Percentiles rank a stretch among this genome's conserved stretches.
These are phyloP conservation scores for Pestalotiopsis fici DNA, from an alignment of 2,329 filamentous ascomycete genomes.

Conservation along the genomic window DNA sequence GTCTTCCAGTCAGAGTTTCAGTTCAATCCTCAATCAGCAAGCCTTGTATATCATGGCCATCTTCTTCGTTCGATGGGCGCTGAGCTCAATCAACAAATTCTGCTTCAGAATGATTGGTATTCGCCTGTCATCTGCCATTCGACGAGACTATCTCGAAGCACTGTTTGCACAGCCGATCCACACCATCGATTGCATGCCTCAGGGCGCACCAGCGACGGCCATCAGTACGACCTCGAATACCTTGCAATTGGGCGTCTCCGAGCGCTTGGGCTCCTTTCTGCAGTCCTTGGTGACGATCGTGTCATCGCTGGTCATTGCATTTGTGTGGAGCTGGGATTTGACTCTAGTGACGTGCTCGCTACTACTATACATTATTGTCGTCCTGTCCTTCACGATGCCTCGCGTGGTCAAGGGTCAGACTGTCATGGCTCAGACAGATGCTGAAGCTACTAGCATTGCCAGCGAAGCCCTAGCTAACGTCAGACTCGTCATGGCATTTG, in stretches of 20 bases:
- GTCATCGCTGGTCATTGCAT: conserved; percentile 52
- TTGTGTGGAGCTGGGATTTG: conserved; percentile 55
- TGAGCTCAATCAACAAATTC: conserved; percentile 62
- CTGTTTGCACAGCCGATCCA: conserved; percentile 64
- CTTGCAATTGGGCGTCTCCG: conserved; percentile 62
- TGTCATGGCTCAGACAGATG: conserved; percentile 32
- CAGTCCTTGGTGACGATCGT: conserved; percentile 53
- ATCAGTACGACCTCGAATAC: conserved; percentile 62
- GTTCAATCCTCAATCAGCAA: conserved; percentile 37
- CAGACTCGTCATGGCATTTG: conserved; percentile 60
- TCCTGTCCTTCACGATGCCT: conserved; percentile 47
- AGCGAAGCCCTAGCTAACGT: conserved; percentile 59
- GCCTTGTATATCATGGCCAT: conserved; percentile 68
- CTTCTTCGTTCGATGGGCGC: conserved; percentile 63
- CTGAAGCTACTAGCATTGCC: conserved; percentile 45
- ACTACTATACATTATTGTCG: conserved; percentile 51
- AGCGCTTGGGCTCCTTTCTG: conserved; percentile 57
- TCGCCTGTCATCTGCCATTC: conserved; percentile 56
- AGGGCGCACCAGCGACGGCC: conserved; percentile 57
- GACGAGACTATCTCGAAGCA: conserved; percentile 61
- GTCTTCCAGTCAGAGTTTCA: conserved; percentile 34
- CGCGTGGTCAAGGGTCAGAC: conserved; percentile 51
- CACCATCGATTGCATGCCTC: conserved; percentile 62
- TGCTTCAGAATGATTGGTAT: conserved; percentile 60
- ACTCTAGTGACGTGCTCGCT: conserved; percentile 56